Conservation (phyloP, 2,329 filamentous ascomycete genomes). For the Fusarium papillatum region DNA sequence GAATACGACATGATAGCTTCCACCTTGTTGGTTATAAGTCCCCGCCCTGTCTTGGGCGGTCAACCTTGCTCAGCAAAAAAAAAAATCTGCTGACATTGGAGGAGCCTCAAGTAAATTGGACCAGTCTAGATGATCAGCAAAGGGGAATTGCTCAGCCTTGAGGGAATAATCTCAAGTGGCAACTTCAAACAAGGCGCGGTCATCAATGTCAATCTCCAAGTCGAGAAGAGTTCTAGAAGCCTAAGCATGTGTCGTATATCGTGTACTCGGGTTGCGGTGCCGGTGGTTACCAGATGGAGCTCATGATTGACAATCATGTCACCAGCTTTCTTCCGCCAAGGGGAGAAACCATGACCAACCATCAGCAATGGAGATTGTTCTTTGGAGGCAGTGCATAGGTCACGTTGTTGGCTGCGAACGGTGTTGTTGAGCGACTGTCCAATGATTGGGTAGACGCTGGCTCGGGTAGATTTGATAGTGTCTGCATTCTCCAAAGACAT, state of each 20-base stretch:
- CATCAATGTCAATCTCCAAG: neutral
- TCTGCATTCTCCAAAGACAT: constrained; percentile 20
- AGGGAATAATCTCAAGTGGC: constrained; percentile 17
- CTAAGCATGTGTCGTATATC: neutral
- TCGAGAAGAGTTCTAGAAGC: constrained; percentile 34
- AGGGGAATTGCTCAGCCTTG: neutral
- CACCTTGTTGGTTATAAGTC: neutral
- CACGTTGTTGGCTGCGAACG: constrained; percentile 17
- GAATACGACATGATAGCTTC: neutral
- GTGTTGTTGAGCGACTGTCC: constrained; percentile 1
- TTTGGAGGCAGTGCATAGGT: constrained; percentile 34
- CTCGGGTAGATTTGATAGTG: constrained; percentile 22
- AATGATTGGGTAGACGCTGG: constrained; percentile 23
- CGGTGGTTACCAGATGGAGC: constrained; percentile 32
- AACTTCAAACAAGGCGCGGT: constrained; percentile 19
- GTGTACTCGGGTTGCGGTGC: constrained; percentile 8
- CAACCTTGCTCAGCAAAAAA: constrained; percentile 22
- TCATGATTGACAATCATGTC: constrained; percentile 6
- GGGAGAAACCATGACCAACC: constrained; percentile 16
- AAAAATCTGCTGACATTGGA: constrained; percentile 11
- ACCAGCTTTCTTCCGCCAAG: constrained; percentile 24
- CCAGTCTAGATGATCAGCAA: neutral
- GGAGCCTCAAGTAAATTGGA: constrained; percentile 5
- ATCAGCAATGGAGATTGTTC: constrained; percentile 20
- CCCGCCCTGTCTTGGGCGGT: neutral